Evolutionary conservation across 179 eudicot species (phyloP).

Genomic region (Patellifolia procumbens): DNA sequence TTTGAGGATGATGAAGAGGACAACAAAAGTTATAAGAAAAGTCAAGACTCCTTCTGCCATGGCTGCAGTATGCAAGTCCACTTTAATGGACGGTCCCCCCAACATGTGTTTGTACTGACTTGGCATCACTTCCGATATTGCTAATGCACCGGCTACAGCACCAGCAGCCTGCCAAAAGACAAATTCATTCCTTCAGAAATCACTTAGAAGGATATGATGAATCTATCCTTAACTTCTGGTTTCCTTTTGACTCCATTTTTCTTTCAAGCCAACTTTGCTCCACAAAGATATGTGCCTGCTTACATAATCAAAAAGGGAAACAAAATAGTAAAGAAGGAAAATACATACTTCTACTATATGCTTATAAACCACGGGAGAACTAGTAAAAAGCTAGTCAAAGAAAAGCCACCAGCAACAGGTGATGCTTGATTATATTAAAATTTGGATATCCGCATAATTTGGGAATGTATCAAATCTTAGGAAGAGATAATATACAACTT

Average conservation of each 20-base stretch:
- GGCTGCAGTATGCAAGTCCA: conserved; percentile 85
- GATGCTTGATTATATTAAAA: not conserved
- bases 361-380: not conserved
- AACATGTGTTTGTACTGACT: conserved; percentile 69
- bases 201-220: not conserved
- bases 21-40: conserved; percentile 60
- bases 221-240: not conserved
- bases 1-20: conserved; percentile 57
- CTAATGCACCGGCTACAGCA: conserved; percentile 81
- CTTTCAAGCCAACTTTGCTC: not conserved
- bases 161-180: conserved; percentile 65
- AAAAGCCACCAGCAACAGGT: not conserved
- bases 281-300: not conserved
- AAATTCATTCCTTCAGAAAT: not conserved
- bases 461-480: not conserved
- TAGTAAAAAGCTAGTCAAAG: not conserved
- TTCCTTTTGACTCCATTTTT: not conserved
- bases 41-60: conserved; percentile 79
- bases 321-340: not conserved
- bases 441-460: not conserved
- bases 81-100: conserved; percentile 78
- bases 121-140: conserved; percentile 73
- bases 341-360: not conserved
- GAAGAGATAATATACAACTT: not conserved
- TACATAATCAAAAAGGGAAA: not conserved